Conservation (phyloP, 371 early-diverging fungal species). For the Blastocladiella emersonii region DNA sequence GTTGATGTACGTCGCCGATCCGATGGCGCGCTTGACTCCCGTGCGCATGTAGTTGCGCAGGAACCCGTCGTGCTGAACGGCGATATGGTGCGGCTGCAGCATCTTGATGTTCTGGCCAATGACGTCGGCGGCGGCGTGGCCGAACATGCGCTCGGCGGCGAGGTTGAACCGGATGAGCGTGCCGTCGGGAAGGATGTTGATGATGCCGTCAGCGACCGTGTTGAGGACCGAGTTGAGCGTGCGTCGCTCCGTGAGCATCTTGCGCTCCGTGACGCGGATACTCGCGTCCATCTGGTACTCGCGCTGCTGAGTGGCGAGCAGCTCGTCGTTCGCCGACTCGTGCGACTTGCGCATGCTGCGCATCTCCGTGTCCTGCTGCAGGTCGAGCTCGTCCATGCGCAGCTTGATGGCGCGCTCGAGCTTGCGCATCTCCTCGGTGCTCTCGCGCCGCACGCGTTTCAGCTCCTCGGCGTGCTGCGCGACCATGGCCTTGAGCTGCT, state of each 20-base stretch:
- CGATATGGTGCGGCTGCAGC: conserved; percentile 16
- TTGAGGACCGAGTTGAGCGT: conserved; percentile 19
- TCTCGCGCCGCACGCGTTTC: neutral
- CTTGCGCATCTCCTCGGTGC: neutral
- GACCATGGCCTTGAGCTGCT: neutral
- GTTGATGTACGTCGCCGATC: neutral
- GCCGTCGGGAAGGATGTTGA: conserved; percentile 17
- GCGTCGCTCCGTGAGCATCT: conserved; percentile 18
- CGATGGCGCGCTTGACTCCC: neutral
- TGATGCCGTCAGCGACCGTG: conserved; percentile 11
- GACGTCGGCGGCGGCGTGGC: conserved; percentile 1
- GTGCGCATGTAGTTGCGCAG: no score
- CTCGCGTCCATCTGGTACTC: conserved; percentile 19
- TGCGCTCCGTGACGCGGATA: conserved; percentile 19
- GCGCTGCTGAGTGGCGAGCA: conserved; percentile 16
- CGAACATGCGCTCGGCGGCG: conserved; percentile 8
- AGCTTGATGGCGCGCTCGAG: neutral
- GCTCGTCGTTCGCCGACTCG: conserved; percentile 9
- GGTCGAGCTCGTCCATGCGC: conserved; percentile 2
- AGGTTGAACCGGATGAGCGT: conserved; percentile 15
- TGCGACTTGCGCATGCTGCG: conserved; percentile 9
- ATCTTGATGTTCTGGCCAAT: conserved; percentile 18
- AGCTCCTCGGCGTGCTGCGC: neutral
- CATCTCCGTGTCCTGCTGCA: conserved; percentile 11
- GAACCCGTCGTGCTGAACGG: conserved; percentile 2